Evolutionary conservation across 2,329 filamentous ascomycete genomes (phyloP).

Genomic region (Talaromyces piceae): DNA sequence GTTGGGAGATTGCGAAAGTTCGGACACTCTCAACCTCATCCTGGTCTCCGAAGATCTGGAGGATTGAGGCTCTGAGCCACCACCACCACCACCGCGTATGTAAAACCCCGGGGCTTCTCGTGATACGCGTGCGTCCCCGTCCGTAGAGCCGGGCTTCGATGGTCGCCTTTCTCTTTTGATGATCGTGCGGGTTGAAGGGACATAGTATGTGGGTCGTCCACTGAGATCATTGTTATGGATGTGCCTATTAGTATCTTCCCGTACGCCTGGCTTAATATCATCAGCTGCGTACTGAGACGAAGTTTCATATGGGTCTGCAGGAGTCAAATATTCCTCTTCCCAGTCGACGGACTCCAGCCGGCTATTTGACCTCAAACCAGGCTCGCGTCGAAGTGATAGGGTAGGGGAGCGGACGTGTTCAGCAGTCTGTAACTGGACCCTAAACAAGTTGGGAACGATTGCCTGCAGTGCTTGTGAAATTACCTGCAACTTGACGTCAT

Average conservation of each 20-base stretch:
- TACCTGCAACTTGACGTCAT: conserved; percentile 47
- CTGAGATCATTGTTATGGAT: not conserved
- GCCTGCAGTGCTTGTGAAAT: conserved; percentile 46
- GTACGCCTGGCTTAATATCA: not conserved
- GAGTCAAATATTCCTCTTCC: not conserved
- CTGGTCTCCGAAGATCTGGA: conserved; percentile 2
- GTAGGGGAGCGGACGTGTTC: conserved; percentile 4
- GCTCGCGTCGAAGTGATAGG: not conserved
- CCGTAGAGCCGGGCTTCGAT: not conserved
- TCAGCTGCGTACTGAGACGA: not conserved
- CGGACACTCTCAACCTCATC: conserved; percentile 4
- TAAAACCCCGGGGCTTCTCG: conserved; percentile 2
- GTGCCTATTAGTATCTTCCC: not conserved
- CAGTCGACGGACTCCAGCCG: not conserved
- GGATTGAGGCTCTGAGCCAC: not conserved
- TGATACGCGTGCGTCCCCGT: conserved; percentile 1
- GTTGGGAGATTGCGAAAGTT: conserved; percentile 7
- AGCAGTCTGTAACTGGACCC: conserved; percentile 3
- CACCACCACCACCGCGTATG: not conserved
- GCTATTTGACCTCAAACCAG: conserved; percentile 1
- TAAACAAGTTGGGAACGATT: conserved; percentile 22
- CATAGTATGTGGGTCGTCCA: not conserved
- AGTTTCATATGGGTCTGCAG: not conserved
- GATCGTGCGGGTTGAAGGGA: not conserved
- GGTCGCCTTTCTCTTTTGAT: not conserved